Conservation (phyloP, 1,284 basidiomycete genomes). For the Malassezia slooffiae region DNA sequence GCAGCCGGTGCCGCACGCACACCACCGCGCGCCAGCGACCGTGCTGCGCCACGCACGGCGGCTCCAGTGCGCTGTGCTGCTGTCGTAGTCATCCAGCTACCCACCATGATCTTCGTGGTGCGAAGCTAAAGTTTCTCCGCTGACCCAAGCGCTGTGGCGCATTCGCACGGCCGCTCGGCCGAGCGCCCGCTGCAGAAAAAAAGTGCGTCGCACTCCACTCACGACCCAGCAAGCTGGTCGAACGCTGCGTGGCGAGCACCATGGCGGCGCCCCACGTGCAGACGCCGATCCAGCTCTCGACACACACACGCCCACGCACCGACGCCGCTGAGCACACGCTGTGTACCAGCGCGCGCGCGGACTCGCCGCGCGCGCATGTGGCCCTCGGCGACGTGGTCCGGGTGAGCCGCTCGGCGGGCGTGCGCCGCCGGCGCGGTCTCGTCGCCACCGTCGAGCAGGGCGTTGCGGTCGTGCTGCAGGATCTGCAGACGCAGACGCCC, state of each 20-base stretch:
- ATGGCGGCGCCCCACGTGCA: conserved; percentile 11
- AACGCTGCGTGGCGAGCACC: background rate
- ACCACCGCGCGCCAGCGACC: too few species aligned
- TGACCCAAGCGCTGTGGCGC: too few species aligned
- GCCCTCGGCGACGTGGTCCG: conserved; percentile 16
- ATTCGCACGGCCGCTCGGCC: too few species aligned
- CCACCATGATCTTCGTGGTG: too few species aligned
- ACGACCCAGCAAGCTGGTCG: too few species aligned
- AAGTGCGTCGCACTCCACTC: background rate
- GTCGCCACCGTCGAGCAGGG: conserved; percentile 13
- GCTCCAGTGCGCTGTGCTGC: too few species aligned
- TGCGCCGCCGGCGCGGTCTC: conserved; percentile 9
- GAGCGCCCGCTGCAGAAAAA: background rate
- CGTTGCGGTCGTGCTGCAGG: conserved; percentile 9
- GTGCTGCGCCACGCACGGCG: too few species aligned
- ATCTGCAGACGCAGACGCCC: conserved; percentile 14
- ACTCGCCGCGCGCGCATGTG: conserved; percentile 4
- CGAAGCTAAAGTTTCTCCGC: too few species aligned
- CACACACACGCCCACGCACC: conserved; percentile 1
- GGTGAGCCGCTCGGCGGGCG: background rate
- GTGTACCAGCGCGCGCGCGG: background rate
- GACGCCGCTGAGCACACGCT: background rate
- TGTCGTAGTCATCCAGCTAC: too few species aligned
- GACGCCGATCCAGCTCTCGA: conserved; percentile 15
- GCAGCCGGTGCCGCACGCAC: background rate